Conservation (phyloP, 495 filamentous ascomycete genomes). For the Lindgomyces ingoldianus region DNA sequence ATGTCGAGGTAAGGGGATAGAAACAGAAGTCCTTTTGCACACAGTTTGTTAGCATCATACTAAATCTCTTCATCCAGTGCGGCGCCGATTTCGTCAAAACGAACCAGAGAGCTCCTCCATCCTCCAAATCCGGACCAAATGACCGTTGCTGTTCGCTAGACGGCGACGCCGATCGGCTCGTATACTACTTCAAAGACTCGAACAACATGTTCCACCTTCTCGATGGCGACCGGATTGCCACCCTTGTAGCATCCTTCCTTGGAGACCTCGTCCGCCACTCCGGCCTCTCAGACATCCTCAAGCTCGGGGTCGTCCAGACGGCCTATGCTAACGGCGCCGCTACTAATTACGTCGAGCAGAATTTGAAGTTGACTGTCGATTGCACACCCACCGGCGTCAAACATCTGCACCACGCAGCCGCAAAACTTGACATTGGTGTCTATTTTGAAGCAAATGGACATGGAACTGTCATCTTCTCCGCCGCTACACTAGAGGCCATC, state of each 20-base stretch:
- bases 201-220: conserved; percentile 83
- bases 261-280: conserved; percentile 79
- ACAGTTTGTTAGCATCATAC: background rate
- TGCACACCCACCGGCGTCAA: conserved; percentile 97
- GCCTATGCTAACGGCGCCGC: conserved; percentile 97
- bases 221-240: conserved; percentile 95
- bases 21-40: background rate
- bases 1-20: conserved; percentile 67
- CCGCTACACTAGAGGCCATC: conserved; percentile 75
- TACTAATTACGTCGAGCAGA: conserved; percentile 85
- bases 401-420: conserved; percentile 91
- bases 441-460: conserved; percentile 99
- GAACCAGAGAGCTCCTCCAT: conserved; percentile 84
- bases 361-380: conserved; percentile 83
- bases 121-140: conserved; percentile 70
- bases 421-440: conserved; percentile 87
- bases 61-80: conserved; percentile 56
- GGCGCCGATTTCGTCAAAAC: conserved; percentile 98
- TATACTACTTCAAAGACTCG: conserved; percentile 90
- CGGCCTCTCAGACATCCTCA: conserved; percentile 74
- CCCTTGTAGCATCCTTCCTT: conserved; percentile 90
- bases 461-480: conserved; percentile 92
- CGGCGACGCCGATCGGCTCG: conserved; percentile 90
- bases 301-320: conserved; percentile 92
- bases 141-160: conserved; percentile 90